Base-by-base conservation (phyloP, 2,329 filamentous ascomycete species). In the Pseudogymnoascus sp. region DNA sequence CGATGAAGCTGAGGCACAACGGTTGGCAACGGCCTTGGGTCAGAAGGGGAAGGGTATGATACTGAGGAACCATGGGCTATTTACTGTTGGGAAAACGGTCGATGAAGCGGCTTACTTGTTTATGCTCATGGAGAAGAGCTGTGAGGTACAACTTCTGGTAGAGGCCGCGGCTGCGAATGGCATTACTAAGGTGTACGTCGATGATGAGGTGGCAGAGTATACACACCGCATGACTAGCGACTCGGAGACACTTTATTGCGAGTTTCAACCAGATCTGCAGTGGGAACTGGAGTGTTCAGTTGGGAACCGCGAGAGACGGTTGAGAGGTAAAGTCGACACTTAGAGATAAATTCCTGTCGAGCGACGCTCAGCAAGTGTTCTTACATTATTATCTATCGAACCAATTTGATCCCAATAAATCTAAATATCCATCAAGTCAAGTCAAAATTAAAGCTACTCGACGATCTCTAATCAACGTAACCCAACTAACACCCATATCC, bases 151-250 rank as follows among this genome's bases (percentile, higher is more conserved):
- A 66, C 68, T 78, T 40, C 36, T 68, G 42, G 65, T 62, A 53
- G 64, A 70, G 59, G 63, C 66, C 14, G 65, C 66, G 4, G 65
- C 67, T 42, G 66, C 64, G 16, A 63, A 60, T 36, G 67, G 61
- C 14, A 37, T 68, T 21, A 38, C 60, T 18, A 68, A 67, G 36
- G 16, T 14, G 23, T 62, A 25, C 92, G 70, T 97, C 92, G 63
- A 93, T 96, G 84, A 97, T 97, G 90, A 97, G 96, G 81, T 97
- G 92, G 77, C 93, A 92, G 79, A 64, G 38, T 53, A 53, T 44
- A 64, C 60, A 4, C 28, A 59, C 21, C 34, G 60, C 18, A 28
- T 16, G 11, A 42, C 46, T 40, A 42, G 62, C 6, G 16, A 40
- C 10, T 44, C 60, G 60, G 60, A 25, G 53, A 60, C 64, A n/a